Conservation (phyloP, 805 yeast species). For the Saccharomycopsis fermentans region DNA sequence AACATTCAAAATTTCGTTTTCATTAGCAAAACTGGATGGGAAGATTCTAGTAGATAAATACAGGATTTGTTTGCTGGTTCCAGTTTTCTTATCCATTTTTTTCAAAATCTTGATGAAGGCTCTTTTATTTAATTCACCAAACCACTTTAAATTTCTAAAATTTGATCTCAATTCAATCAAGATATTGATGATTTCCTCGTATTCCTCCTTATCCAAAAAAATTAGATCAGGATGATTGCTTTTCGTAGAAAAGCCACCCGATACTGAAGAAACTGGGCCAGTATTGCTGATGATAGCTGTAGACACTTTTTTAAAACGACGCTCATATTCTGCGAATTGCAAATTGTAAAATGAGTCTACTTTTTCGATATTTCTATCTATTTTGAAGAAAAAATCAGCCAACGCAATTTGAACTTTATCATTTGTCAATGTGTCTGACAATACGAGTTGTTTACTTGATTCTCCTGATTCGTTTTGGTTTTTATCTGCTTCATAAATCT, state of each 20-base stretch:
- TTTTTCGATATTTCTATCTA: conserved; percentile 72
- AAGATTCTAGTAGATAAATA: conserved; percentile 57
- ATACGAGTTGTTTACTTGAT: conserved; percentile 3
- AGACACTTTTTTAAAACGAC: conserved; percentile 47
- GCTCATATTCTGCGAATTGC: conserved; percentile 63
- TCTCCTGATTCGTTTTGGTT: not conserved
- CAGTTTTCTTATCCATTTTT: conserved; percentile 78
- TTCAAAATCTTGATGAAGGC: conserved; percentile 85
- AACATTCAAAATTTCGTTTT: conserved; percentile 43
- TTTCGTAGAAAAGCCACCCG: not conserved
- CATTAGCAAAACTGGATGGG: conserved; percentile 72
- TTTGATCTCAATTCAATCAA: conserved; percentile 66
- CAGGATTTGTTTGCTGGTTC: conserved; percentile 45
- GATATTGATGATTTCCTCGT: conserved; percentile 54
- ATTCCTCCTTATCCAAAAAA: conserved; percentile 39
- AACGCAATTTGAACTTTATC: conserved; percentile 36
- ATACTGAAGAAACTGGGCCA: not conserved
- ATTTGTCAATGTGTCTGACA: conserved; percentile 29
- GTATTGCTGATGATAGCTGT: conserved; percentile 23
- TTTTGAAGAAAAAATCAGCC: conserved; percentile 61
- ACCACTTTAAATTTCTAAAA: conserved; percentile 84
- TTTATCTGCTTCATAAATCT: conserved; percentile 20
- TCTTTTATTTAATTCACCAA: conserved; percentile 81
- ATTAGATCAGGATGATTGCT: conserved; percentile 8
- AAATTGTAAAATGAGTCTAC: conserved; percentile 72